phyloP scores from a whole-genome alignment of 352 stramenopile species.

The Phytopythium delawarense region DNA sequence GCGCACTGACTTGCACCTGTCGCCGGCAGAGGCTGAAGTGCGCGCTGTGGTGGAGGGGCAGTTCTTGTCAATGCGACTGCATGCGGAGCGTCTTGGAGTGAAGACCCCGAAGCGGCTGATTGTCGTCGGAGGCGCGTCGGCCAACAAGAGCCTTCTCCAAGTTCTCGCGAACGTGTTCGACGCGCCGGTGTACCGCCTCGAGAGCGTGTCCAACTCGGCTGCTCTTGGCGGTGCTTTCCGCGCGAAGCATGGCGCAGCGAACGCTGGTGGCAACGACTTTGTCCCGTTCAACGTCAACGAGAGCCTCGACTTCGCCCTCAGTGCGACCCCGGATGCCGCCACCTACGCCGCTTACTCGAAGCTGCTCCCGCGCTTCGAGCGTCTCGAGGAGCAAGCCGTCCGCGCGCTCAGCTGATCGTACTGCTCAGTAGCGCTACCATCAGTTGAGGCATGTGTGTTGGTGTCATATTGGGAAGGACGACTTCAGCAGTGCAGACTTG shows the following conservation, averaged over 20 bases:
- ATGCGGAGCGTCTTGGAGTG: constrained; percentile 53
- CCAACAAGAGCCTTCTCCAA: constrained; percentile 55
- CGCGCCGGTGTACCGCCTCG: constrained; percentile 42
- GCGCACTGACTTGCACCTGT: constrained; percentile 12
- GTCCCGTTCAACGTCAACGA: constrained; percentile 31
- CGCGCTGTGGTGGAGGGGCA: constrained; percentile 66
- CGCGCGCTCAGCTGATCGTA: constrained; percentile 10
- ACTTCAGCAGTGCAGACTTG: no score
- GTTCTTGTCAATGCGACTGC: constrained; percentile 52
- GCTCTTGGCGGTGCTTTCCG: constrained; percentile 48
- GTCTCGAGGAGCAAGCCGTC: constrained; percentile 34
- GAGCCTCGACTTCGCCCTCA: constrained; percentile 38
- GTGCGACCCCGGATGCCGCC: constrained; percentile 20
- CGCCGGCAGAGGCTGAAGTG: constrained; percentile 28
- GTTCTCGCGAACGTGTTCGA: constrained; percentile 59
- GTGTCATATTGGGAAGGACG: neutral
- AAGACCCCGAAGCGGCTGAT: constrained; percentile 47
- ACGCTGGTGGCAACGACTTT: constrained; percentile 16
- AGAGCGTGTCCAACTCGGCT: constrained; percentile 40
- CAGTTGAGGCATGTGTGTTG: neutral
- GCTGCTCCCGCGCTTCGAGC: constrained; percentile 30
- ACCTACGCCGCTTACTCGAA: constrained; percentile 29
- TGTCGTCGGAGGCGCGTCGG: constrained; percentile 52
- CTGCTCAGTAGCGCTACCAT: neutral
- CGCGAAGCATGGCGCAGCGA: constrained; percentile 36